A percentile compares a stretch with the other conserved stretches of the same genome.
These are phyloP conservation scores for Coprinopsis marcescibilis DNA, from an alignment of 768 basidiomycete species.

Conservation along the genomic window DNA sequence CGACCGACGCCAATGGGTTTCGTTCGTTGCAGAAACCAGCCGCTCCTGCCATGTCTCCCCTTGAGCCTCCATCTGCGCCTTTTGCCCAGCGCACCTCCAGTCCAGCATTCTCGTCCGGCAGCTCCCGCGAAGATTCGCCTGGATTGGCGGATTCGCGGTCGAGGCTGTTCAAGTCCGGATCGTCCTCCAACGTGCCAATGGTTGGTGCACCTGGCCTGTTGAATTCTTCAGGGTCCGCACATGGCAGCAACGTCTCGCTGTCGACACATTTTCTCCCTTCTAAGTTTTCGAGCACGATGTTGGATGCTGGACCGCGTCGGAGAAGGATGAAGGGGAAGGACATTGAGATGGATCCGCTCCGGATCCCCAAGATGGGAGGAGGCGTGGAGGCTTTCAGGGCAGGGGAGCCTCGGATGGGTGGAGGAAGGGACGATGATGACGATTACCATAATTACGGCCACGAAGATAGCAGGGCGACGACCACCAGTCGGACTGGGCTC, in stretches of 20 bases:
- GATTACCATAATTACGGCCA: slow-evolving; percentile 32
- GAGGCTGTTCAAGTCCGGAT: background rate
- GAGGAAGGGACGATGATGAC: slow-evolving; percentile 52
- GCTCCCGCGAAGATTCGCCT: background rate
- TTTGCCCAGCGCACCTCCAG: background rate
- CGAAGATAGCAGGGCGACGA: background rate
- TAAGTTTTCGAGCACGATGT: slow-evolving; percentile 24
- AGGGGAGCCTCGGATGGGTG: slow-evolving; percentile 48
- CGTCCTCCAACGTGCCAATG: background rate
- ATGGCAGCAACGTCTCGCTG: slow-evolving; percentile 20
- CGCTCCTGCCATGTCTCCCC: background rate
- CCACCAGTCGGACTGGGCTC: background rate
- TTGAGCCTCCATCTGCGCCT: background rate
- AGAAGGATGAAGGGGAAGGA: slow-evolving; percentile 14
- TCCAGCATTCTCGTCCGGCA: background rate
- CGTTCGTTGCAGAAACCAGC: background rate
- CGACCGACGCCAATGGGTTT: background rate
- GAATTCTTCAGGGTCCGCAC: background rate
- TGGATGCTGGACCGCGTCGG: slow-evolving; percentile 28
- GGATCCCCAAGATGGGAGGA: slow-evolving; percentile 58
- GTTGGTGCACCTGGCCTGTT: background rate
- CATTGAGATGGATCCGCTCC: background rate
- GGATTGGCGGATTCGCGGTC: background rate
- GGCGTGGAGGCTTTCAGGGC: slow-evolving; percentile 61
- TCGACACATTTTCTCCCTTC: slow-evolving; percentile 23